Evolutionary conservation across 306 rosid genomes (phyloP), one percentile per base, ranked within the genome.

Genomic region (Alnus glutinosa): DNA sequence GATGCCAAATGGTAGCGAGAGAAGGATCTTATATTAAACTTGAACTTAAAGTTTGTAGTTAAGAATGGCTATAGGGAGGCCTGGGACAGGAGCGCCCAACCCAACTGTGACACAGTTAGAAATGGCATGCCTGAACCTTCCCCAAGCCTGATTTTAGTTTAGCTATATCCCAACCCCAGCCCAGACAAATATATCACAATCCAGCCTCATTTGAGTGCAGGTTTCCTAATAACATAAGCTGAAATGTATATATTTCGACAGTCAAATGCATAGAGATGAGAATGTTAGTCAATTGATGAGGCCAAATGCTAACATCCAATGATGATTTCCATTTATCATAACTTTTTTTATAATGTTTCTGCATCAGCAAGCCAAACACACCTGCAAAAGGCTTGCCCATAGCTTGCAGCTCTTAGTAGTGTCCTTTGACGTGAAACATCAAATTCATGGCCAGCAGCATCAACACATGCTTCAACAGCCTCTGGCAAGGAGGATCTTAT

Each of bases 301-400:
- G 36, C 7, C 47, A 75, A 55, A 48, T 55, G 57, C 51, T n/a
- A 39, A 37, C 16, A 5, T 57, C 32, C 28, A 10, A 5, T 39
- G 55, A 46, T 8, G 8, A 30, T 75, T 3, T 42, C 10, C 30
- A 6, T 39, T 14, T 5, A 14, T 75, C 28, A 64, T 42, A 54
- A 77, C 12, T 13, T 4, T 9, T 59, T 28, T 11, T 70, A 30
- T 68, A 57, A 79, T 72, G 73, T 73, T 52, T 50, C 70, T n/a
- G 61, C 23, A 75, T 77, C 68, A 73, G 66, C 57, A 70, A 72
- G 78, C 57, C 77, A 84, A 63, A 71, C 91, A 77, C 81, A 92
- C 98, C 97, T 90, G 88, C 98, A 95, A 89, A 95, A 95, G 68
- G 98, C 98, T 80, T 95, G 98, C 72, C 97, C 98, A 83, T 92